Base-by-base conservation (phyloP, 2,329 filamentous ascomycete genomes). In the Apiospora hydei region DNA sequence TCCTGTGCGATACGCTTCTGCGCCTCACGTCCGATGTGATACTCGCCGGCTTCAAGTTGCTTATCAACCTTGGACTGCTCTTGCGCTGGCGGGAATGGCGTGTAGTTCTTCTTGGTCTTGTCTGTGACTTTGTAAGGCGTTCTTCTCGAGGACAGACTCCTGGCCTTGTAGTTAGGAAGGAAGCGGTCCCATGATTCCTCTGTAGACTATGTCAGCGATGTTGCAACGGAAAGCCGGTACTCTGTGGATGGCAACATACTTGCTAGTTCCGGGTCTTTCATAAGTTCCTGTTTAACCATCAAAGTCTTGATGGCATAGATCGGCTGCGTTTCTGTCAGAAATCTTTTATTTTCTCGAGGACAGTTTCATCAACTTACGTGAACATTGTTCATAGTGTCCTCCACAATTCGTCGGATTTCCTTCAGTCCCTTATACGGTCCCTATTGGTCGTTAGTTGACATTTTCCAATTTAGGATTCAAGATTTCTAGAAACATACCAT, bases 11-110 rank as follows among this genome's bases (percentile, higher is more conserved):
- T 93, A 73, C 95, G 88, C 79, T 97, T 94, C 88, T 97, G 98
- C 73, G 94, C 95, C 80, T 95, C 91, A 87, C 98, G 98, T 80
- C 92, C 92, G 80, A 99, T 84, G 83, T 98, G 98, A 85, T 97
- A 99, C 85, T 98, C 96, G 84, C 96, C 96, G 78, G 91, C 95
- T 87, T 99, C 96, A 85, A 99, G 98, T 88, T 99, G 96, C 83
- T 95, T 85, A 84, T 99, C 96, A 78, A 99, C 90, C 90, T 98
- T 99, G 90, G 95, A 98, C 93, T 98, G 98, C 88, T 99, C 96
- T 76, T 95, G 95, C 61, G 95, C 90, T 8, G 96, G 96, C 68
- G 96, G 96, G 91, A 99, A 99, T 13, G 96, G 96, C 76, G 97
- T 99, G 87, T 98, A 99, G 16, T 88, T 84, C 89, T 98, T 98